Evolutionary conservation across 208 protist species (phyloP).

Genomic region (Leishmania lainsoni): DNA sequence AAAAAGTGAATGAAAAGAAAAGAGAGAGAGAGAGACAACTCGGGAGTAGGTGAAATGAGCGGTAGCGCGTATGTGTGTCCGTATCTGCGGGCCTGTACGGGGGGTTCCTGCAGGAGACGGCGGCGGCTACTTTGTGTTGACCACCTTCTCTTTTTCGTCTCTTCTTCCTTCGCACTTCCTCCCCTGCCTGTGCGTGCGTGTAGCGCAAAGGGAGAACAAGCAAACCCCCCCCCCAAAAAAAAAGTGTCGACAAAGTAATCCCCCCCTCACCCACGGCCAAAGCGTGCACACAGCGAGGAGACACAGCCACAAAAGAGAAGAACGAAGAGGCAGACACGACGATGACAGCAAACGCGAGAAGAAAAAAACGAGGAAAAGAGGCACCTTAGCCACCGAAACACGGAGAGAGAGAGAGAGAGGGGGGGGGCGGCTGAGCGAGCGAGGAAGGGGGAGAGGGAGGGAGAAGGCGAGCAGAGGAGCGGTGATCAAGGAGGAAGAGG

Average conservation of each 20-base stretch:
- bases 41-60: background rate
- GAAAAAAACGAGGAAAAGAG: conserved; percentile 5
- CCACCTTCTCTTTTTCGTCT: background rate
- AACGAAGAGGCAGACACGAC: background rate
- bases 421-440: background rate
- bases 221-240: no score
- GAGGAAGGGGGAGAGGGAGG: background rate
- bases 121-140: background rate
- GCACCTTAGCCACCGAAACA: background rate
- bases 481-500: background rate
- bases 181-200: background rate
- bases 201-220: background rate
- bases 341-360: background rate
- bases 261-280: no score
- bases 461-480: conserved; percentile 5
- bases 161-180: background rate
- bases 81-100: background rate
- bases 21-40: conserved; percentile 3
- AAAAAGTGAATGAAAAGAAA: background rate
- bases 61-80: background rate
- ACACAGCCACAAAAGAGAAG: background rate
- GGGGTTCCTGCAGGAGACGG: background rate
- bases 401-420: background rate
- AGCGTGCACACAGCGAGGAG: no score
- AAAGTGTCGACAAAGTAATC: background rate